These are phyloP conservation scores for Entelexis sorbosivorans DNA, from an alignment of 1,139 yeast genomes.

Conservation along the genomic window DNA sequence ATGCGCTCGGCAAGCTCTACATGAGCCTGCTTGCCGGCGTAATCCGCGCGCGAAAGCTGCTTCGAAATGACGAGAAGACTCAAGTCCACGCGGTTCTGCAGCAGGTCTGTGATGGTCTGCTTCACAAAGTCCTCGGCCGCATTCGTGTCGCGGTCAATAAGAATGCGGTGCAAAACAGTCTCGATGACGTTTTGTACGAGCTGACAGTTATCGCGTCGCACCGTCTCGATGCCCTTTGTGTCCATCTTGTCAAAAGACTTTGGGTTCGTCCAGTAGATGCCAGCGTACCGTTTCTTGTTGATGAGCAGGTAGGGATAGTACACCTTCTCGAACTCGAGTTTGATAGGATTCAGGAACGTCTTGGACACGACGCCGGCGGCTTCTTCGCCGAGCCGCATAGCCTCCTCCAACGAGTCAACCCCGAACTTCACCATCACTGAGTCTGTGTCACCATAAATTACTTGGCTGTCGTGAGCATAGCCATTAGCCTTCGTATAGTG, in stretches of 20 bases:
- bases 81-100: slow-evolving; percentile 85
- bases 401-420: slow-evolving; percentile 60
- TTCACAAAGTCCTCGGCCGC: slow-evolving; percentile 81
- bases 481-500: slow-evolving; percentile 73
- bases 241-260: slow-evolving; percentile 92
- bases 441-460: slow-evolving; percentile 97
- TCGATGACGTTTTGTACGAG: slow-evolving; percentile 91
- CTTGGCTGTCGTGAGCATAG: slow-evolving; percentile 69
- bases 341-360: slow-evolving; percentile 72
- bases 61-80: slow-evolving; percentile 91
- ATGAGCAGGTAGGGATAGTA: slow-evolving; percentile 89
- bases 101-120: slow-evolving; percentile 74
- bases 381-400: slow-evolving; percentile 87
- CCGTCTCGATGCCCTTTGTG: slow-evolving; percentile 97
- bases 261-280: slow-evolving; percentile 88
- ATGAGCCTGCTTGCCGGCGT: slow-evolving; percentile 94
- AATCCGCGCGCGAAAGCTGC: slow-evolving; percentile 79
- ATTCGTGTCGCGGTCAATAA: slow-evolving; percentile 81
- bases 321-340: slow-evolving; percentile 91
- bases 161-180: slow-evolving; percentile 70
- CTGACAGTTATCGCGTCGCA: slow-evolving; percentile 93
- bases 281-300: slow-evolving; percentile 95
- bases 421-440: slow-evolving; percentile 99
- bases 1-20: slow-evolving; percentile 92
- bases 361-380: slow-evolving; percentile 84